These are phyloP conservation scores for Corrigiola litoralis DNA, from an alignment of 179 eudicot species.

Conservation along the genomic window DNA sequence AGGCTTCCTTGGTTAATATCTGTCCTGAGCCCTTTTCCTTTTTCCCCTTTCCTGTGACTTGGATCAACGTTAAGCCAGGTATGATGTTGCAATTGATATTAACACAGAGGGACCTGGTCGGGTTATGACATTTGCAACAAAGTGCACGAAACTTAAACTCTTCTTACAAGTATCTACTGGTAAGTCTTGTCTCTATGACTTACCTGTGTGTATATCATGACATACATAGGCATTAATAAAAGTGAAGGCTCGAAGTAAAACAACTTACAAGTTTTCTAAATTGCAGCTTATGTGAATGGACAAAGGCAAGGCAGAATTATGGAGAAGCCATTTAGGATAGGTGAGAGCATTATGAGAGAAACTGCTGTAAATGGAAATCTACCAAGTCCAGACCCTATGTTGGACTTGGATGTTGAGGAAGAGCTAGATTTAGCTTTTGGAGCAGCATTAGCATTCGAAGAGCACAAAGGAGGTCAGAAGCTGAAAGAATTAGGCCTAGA, in stretches of 20 bases:
- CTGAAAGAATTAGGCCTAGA: conserved; percentile 76
- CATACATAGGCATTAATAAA: background rate
- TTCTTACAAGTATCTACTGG: conserved; percentile 79
- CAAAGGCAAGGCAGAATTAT: conserved; percentile 85
- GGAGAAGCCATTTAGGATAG: conserved; percentile 76
- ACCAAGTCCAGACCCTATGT: conserved; percentile 28
- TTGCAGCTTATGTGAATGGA: conserved; percentile 96
- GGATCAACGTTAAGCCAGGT: conserved; percentile 33
- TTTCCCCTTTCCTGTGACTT: background rate
- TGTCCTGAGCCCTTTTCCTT: background rate
- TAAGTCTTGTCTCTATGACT: conserved; percentile 13
- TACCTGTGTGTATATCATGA: background rate
- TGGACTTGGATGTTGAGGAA: conserved; percentile 60
- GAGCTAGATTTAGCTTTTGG: conserved; percentile 67
- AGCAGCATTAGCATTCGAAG: conserved; percentile 34
- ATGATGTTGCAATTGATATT: conserved; percentile 66
- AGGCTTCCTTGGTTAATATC: background rate
- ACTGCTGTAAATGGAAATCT: conserved; percentile 30
- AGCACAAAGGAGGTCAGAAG: conserved; percentile 41
- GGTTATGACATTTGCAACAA: conserved; percentile 58
- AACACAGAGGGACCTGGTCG: conserved; percentile 68
- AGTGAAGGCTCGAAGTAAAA: background rate
- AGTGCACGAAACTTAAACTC: conserved; percentile 57
- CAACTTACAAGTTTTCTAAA: background rate
- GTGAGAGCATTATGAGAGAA: conserved; percentile 73